Conservation (phyloP, 176 grass and related monocot genomes). For the Raddia distichophylla region DNA sequence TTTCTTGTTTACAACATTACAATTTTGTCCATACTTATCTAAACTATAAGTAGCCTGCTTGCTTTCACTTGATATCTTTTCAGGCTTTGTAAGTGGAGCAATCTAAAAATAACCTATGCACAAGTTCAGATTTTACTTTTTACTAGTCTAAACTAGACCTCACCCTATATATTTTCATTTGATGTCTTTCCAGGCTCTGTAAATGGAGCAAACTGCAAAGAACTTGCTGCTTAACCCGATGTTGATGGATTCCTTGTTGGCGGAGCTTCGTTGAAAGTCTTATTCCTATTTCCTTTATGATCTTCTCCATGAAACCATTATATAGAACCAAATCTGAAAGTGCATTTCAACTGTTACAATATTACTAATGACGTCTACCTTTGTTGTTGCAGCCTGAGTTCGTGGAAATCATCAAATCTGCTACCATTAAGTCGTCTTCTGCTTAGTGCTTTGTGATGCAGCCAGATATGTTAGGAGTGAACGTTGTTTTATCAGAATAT, state of each 20-base stretch:
- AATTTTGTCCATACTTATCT: neutral
- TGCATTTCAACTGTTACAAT: too few species aligned
- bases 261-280: too few species aligned
- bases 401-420: too few species aligned
- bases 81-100: constrained; percentile 76
- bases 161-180: neutral
- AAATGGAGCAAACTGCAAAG: constrained; percentile 74
- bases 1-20: neutral
- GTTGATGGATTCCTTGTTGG: too few species aligned
- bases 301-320: neutral
- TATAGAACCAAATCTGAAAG: neutral
- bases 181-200: constrained; percentile 63
- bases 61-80: neutral
- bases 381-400: too few species aligned
- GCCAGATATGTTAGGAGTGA: constrained; percentile 4
- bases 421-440: too few species aligned
- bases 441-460: neutral
- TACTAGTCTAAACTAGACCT: constrained; percentile 25
- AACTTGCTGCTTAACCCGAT: constrained; percentile 30
- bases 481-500: neutral
- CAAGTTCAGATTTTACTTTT: neutral
- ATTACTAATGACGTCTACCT: too few species aligned
- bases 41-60: neutral
- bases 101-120: constrained; percentile 59
- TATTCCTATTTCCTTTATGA: neutral